Evolutionary conservation across 441 rosid species (phyloP).

Genomic region (Theobroma grandiflorum): DNA sequence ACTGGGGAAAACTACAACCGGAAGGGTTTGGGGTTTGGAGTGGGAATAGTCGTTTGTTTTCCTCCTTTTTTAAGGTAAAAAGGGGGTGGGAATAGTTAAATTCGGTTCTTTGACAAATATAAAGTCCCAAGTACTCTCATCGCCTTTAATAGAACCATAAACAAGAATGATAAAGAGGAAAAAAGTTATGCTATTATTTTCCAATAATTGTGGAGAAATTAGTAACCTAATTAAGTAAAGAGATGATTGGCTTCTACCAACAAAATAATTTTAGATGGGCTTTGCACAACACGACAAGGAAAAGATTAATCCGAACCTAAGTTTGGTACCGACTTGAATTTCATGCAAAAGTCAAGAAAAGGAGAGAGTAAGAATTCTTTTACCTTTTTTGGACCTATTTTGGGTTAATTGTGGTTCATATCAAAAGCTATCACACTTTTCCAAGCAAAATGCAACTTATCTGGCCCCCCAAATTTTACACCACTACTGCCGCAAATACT

Average conservation of each 20-base stretch:
- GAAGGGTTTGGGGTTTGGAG: background rate
- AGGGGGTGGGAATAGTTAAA: background rate
- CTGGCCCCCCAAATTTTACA: background rate
- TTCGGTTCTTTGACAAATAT: background rate
- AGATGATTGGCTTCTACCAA: background rate
- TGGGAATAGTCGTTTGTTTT: background rate
- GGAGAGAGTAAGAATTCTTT: too few relatives aligned
- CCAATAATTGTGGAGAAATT: background rate
- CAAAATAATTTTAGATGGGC: background rate
- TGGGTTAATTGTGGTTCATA: too few relatives aligned
- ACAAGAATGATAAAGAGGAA: background rate
- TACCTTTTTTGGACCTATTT: too few relatives aligned
- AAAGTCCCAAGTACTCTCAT: background rate
- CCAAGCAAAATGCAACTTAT: background rate
- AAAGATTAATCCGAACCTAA: background rate
- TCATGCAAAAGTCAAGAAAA: background rate
- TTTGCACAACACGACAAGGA: background rate
- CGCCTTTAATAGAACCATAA: background rate
- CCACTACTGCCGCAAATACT: too few relatives aligned
- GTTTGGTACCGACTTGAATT: background rate
- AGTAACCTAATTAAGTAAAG: background rate
- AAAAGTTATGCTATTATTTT: background rate
- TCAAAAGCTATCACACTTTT: too few relatives aligned
- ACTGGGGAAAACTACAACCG: background rate
- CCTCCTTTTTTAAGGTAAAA: background rate